Base-by-base conservation (phyloP, 2,329 filamentous ascomycete genomes). In the Chaetomiaceae sp. region DNA sequence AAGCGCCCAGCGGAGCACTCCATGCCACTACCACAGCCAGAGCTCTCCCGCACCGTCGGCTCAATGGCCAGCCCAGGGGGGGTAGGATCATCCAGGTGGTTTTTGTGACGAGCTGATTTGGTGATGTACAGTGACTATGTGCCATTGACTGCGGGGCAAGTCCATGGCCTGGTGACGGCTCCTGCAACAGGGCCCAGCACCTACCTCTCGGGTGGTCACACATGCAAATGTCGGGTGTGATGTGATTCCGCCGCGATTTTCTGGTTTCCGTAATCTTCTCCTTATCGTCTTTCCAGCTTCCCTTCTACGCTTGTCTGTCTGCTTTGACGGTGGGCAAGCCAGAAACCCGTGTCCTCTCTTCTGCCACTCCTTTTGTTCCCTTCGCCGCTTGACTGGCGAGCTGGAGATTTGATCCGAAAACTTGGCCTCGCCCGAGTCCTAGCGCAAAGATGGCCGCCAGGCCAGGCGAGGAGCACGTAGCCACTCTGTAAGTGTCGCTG, bases 401-500 rank as follows among this genome's bases (percentile, higher is more conserved):
- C n/a, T n/a, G n/a, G n/a, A n/a, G n/a, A n/a, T n/a, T 2, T 14
- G n/a, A 6, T 18, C 11, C 21, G 21, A 20, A 18, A 40, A 40
- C 11, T 7, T 40, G 21, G 1, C n/a, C 9, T 10, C n/a, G 38
- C 16, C 33, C 13, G 33, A 49, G 51, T 44, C 34, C 44, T 27
- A 14, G 30, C 30, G 25, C 48, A 54, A 64, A 58, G 37, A 76
- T 76, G 73, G 72, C 73, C 51, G 70, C 71, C 52, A 67, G 70
- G 58, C 72, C 72, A 29, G 73, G 73, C 54, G 73, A 75, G 60
- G 73, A 76, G 61, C 73, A 73, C 53, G 73, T 75, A 53, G 73
- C 73, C 49, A 75, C 72, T 21, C 71, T 76, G 73, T 76, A 53
- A 64, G 61, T 64, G 10, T 9, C 33, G 25, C 16, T 33, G 40